Conservation (phyloP, 768 basidiomycete genomes). For the Macrolepiota albuminosa region DNA sequence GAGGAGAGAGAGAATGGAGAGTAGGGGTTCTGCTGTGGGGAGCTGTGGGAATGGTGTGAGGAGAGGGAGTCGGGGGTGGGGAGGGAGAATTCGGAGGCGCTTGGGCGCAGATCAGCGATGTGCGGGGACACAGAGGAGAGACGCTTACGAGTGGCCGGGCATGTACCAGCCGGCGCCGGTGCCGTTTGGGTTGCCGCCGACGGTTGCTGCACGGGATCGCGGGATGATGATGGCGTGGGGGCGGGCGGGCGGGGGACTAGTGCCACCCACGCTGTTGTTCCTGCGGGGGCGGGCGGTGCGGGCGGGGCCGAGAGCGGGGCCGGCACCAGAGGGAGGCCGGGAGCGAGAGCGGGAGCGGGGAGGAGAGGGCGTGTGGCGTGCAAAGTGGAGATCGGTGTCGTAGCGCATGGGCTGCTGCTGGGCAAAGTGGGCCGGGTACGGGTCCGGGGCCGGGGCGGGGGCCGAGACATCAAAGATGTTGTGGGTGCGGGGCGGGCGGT, state of each 20-base stretch:
- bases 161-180: slow-evolving; percentile 24
- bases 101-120: neutral
- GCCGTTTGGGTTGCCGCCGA: slow-evolving; percentile 11
- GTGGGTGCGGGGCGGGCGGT: slow-evolving; percentile 27
- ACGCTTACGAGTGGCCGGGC: slow-evolving; percentile 23
- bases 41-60: slow-evolving; percentile 24
- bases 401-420: slow-evolving; percentile 46
- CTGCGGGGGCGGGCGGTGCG: slow-evolving; percentile 52
- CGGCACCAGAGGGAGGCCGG: slow-evolving; percentile 28
- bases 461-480: slow-evolving; percentile 64
- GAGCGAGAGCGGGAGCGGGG: slow-evolving; percentile 44
- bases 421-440: slow-evolving; percentile 37
- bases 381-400: slow-evolving; percentile 33
- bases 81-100: slow-evolving; percentile 30
- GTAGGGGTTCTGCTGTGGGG: slow-evolving; percentile 24
- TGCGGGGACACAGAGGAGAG: neutral
- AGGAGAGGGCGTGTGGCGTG: slow-evolving; percentile 31
- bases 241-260: slow-evolving; percentile 45
- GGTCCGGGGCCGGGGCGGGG: slow-evolving; percentile 26
- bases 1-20: slow-evolving; percentile 26
- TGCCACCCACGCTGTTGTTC: slow-evolving; percentile 56
- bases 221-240: slow-evolving; percentile 72
- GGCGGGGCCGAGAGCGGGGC: slow-evolving; percentile 51
- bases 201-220: slow-evolving; percentile 23
- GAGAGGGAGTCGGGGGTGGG: slow-evolving; percentile 37